Conservation (phyloP, 1,284 basidiomycete genomes). For the Ustilago loliicola region DNA sequence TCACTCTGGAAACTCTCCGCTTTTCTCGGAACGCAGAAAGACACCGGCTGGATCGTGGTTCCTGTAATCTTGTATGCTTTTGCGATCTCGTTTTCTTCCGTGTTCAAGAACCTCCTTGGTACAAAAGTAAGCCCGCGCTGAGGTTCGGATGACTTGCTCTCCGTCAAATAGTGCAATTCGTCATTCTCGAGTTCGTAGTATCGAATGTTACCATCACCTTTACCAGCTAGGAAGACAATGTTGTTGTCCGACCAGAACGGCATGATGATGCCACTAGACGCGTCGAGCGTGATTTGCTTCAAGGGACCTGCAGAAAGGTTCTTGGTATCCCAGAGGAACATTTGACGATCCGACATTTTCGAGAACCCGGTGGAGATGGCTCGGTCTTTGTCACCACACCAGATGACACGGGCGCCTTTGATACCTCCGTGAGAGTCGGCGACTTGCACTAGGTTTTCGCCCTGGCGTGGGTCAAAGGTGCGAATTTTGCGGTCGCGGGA, state of each 20-base stretch:
- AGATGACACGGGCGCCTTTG: slow-evolving; percentile 89
- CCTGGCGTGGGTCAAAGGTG: slow-evolving; percentile 87
- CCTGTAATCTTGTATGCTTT: slow-evolving; percentile 91
- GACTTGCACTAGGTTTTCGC: slow-evolving; percentile 82
- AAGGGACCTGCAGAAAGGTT: slow-evolving; percentile 54
- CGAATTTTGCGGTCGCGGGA: slow-evolving; percentile 93
- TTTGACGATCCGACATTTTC: slow-evolving; percentile 92
- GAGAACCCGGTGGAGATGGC: slow-evolving; percentile 93
- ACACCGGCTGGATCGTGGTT: slow-evolving; percentile 84
- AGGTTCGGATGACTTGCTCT: slow-evolving; percentile 90
- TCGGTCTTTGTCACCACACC: slow-evolving; percentile 89
- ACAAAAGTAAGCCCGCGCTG: slow-evolving; percentile 97
- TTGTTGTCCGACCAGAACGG: slow-evolving; percentile 90
- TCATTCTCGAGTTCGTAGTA: slow-evolving; percentile 94
- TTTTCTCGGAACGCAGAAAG: slow-evolving; percentile 92
- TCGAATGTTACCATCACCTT: slow-evolving; percentile 71
- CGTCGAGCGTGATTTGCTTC: slow-evolving; percentile 60
- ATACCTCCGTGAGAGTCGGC: slow-evolving; percentile 91
- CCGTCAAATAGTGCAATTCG: slow-evolving; percentile 76
- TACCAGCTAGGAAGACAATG: slow-evolving; percentile 85
- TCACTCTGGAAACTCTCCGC: slow-evolving; percentile 91
- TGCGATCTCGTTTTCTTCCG: slow-evolving; percentile 93
- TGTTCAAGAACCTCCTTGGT: slow-evolving; percentile 87
- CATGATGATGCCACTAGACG: slow-evolving; percentile 86
- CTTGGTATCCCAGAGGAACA: slow-evolving; percentile 75